phyloP scores from a whole-genome alignment of 2,329 filamentous ascomycete genomes.

The Diaporthe vaccinii region DNA sequence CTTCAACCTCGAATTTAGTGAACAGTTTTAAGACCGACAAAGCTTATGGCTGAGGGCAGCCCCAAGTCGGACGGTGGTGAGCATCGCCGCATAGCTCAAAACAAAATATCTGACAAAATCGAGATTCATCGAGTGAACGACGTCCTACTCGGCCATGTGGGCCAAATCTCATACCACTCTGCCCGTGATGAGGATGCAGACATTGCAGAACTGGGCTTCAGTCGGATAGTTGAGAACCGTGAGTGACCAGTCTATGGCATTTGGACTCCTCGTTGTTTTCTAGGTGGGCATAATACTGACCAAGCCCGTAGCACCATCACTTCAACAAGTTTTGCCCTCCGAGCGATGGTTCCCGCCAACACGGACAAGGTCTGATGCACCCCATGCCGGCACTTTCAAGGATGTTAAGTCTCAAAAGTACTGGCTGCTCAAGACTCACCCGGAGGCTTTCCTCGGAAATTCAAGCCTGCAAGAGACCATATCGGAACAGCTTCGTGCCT shows the following conservation, averaged over 20 bases:
- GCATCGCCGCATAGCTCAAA: constrained; percentile 20
- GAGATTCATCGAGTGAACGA: constrained; percentile 56
- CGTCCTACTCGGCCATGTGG: constrained; percentile 67
- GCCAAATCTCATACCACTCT: constrained; percentile 60
- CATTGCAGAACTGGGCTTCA: constrained; percentile 54
- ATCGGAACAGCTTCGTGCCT: constrained; percentile 24
- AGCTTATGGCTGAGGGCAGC: constrained; percentile 46
- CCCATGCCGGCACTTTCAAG: constrained; percentile 38
- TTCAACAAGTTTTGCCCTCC: constrained; percentile 46
- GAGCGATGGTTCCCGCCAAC: constrained; percentile 47
- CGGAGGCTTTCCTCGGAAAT: constrained; percentile 62
- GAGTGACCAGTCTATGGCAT: constrained; percentile 38
- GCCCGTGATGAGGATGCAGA: constrained; percentile 49
- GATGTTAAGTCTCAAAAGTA: constrained; percentile 55
- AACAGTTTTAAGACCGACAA: constrained; percentile 34
- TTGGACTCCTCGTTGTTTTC: not conserved
- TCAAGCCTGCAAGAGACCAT: constrained; percentile 40
- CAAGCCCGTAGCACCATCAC: constrained; percentile 18
- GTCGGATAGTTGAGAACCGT: constrained; percentile 47
- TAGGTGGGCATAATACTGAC: constrained; percentile 18
- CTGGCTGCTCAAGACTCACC: constrained; percentile 66
- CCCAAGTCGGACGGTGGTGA: constrained; percentile 8
- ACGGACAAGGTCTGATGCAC: constrained; percentile 9
- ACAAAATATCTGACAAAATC: constrained; percentile 37
- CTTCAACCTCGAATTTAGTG: not conserved